Conservation (phyloP, 2,329 filamentous ascomycete species). For the Trichoderma aggressivum region DNA sequence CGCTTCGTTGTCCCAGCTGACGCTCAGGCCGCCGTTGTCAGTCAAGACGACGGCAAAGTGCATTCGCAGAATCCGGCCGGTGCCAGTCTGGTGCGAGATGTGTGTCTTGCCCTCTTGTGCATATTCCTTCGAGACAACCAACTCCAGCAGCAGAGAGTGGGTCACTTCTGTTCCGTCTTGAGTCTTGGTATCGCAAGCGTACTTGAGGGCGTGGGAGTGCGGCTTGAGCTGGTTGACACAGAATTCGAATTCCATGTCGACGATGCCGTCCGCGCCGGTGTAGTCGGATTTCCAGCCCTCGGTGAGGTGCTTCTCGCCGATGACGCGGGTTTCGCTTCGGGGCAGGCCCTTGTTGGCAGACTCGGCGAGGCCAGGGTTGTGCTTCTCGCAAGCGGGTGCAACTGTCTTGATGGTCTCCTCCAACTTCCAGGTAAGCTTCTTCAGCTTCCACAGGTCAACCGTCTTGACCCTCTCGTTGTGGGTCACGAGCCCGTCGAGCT, state of each 20-base stretch:
- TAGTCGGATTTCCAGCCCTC: conserved; percentile 82
- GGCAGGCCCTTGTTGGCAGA: conserved; percentile 60
- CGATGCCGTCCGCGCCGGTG: conserved; percentile 25
- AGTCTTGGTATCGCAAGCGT: conserved; percentile 74
- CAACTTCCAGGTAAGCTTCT: conserved; percentile 88
- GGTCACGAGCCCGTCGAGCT: conserved; percentile 80
- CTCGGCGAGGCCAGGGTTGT: conserved; percentile 50
- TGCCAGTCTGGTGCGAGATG: conserved; percentile 79
- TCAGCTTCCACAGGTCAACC: conserved; percentile 78
- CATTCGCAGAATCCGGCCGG: conserved; percentile 86
- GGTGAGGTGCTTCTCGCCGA: conserved; percentile 80
- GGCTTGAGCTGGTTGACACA: conserved; percentile 38
- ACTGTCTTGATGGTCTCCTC: conserved; percentile 81
- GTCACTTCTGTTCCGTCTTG: conserved; percentile 72
- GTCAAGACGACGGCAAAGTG: conserved; percentile 83
- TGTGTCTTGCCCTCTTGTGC: conserved; percentile 64
- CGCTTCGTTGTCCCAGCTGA: conserved; percentile 95
- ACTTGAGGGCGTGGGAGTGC: conserved; percentile 51
- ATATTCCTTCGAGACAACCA: conserved; percentile 93
- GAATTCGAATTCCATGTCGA: conserved; percentile 69
- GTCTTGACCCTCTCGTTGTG: conserved; percentile 66
- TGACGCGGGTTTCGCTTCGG: conserved; percentile 71
- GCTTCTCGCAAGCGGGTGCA: conserved; percentile 75
- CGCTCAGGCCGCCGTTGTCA: conserved; percentile 78
- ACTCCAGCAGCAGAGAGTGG: conserved; percentile 84